Conservation (phyloP, 2,329 filamentous ascomycete species). For the Claviceps pazoutovae region DNA sequence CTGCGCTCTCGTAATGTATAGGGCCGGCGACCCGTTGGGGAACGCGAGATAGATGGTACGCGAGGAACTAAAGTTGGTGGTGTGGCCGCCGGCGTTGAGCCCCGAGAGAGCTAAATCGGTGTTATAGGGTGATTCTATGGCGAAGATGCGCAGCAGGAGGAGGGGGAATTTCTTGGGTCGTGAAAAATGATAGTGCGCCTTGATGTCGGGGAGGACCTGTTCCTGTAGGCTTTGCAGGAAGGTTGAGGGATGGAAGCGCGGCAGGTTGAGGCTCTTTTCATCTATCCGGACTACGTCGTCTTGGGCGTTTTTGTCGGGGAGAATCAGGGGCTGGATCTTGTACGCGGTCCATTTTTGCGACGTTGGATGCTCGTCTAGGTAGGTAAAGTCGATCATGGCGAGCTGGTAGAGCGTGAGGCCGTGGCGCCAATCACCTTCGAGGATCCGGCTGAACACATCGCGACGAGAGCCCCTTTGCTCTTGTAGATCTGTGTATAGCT, state of each 20-base stretch:
- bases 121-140: conserved; percentile 70
- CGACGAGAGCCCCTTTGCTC: conserved; percentile 45
- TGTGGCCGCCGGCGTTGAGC: conserved; percentile 16
- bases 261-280: conserved; percentile 35
- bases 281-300: conserved; percentile 29
- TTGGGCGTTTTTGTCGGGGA: conserved; percentile 21
- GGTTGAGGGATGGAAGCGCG: conserved; percentile 66
- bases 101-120: conserved; percentile 34
- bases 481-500: conserved; percentile 48
- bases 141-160: conserved; percentile 62
- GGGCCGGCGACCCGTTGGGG: conserved; percentile 62
- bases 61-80: conserved; percentile 45
- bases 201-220: conserved; percentile 64
- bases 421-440: conserved; percentile 55
- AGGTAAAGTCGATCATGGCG: conserved; percentile 54
- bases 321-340: conserved; percentile 39
- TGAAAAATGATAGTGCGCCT: conserved; percentile 70
- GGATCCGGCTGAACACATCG: conserved; percentile 48
- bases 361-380: conserved; percentile 50
- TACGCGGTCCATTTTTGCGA: conserved; percentile 52
- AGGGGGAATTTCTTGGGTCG: conserved; percentile 56
- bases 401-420: conserved; percentile 52
- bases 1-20: conserved; percentile 50
- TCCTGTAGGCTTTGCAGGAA: conserved; percentile 65
- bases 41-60: conserved; percentile 70